These are phyloP conservation scores for Calonectria pauciramosa DNA, from an alignment of 2,329 filamentous ascomycete species.

Conservation along the genomic window DNA sequence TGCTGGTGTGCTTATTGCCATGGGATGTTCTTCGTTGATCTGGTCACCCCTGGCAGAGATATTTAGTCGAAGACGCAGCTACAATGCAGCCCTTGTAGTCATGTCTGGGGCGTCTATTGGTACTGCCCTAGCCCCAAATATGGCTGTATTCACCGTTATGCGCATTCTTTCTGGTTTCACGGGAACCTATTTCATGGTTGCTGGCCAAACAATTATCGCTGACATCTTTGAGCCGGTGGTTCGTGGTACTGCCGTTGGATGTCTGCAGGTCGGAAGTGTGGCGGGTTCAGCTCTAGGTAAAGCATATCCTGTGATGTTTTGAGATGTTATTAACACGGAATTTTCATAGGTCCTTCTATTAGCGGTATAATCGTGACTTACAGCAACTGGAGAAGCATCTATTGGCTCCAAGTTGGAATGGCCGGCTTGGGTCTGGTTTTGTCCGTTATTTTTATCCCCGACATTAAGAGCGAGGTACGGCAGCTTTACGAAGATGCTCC, in stretches of 20 bases:
- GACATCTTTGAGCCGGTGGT: constrained; percentile 32
- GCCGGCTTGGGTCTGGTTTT: constrained; percentile 24
- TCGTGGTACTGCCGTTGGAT: constrained; percentile 30
- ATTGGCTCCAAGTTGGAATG: constrained; percentile 29
- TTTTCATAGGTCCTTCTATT: constrained; percentile 22
- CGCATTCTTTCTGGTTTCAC: constrained; percentile 25
- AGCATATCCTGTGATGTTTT: background rate
- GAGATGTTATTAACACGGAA: background rate
- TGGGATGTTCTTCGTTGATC: constrained; percentile 30
- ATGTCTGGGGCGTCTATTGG: constrained; percentile 24
- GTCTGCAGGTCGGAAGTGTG: constrained; percentile 28
- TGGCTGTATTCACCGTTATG: constrained; percentile 28
- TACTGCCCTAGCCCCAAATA: constrained; percentile 18
- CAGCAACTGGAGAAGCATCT: constrained; percentile 30
- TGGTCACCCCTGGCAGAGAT: constrained; percentile 32
- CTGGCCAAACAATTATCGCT: constrained; percentile 34
- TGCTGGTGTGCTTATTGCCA: constrained; percentile 28
- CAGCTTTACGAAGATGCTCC: constrained; percentile 12
- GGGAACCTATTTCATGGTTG: constrained; percentile 33
- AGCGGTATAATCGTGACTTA: constrained; percentile 31
- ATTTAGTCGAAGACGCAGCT: constrained; percentile 24
- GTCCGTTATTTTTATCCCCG: constrained; percentile 31
- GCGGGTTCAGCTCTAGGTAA: constrained; percentile 30
- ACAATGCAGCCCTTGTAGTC: constrained; percentile 27
- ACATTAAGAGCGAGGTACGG: constrained; percentile 22